These are phyloP conservation scores for Entomortierella lignicola DNA, from an alignment of 192 early-diverging fungal species.

Conservation along the genomic window DNA sequence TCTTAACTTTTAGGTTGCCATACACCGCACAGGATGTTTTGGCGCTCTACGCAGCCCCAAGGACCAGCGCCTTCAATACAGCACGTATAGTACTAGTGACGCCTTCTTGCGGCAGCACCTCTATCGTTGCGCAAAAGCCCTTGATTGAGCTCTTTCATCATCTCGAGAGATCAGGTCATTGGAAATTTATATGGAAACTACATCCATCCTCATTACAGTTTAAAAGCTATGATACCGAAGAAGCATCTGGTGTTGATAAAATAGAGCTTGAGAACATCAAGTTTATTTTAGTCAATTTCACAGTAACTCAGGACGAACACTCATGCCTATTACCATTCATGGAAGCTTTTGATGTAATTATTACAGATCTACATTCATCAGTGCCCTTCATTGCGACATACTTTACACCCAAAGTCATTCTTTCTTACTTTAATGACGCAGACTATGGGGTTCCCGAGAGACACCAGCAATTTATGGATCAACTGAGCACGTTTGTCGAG, in stretches of 20 bases:
- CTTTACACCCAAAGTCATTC: conserved; percentile 52
- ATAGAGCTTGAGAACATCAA: conserved; percentile 42
- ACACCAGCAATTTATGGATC: conserved; percentile 48
- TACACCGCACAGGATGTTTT: conserved; percentile 45
- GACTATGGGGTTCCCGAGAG: conserved; percentile 50
- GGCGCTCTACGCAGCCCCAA: background rate
- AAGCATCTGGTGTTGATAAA: conserved; percentile 24
- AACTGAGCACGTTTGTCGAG: conserved; percentile 44
- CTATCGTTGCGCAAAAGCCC: conserved; percentile 42
- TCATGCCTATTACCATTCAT: conserved; percentile 52
- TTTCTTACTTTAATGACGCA: conserved; percentile 53
- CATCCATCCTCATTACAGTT: conserved; percentile 44
- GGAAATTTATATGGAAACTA: conserved; percentile 57
- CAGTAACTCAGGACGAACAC: conserved; percentile 44
- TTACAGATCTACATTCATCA: conserved; percentile 53
- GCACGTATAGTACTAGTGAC: conserved; percentile 35
- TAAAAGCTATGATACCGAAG: conserved; percentile 29
- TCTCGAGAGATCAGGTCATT: conserved; percentile 39
- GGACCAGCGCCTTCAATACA: background rate
- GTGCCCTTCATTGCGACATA: conserved; percentile 55
- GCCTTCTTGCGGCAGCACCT: conserved; percentile 51
- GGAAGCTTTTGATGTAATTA: conserved; percentile 53
- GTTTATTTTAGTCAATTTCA: conserved; percentile 44
- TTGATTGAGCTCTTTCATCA: conserved; percentile 49
- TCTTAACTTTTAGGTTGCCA: conserved; percentile 51